A percentile compares a stretch with the other conserved stretches of the same genome.
phyloP scores from a whole-genome alignment of 495 filamentous ascomycete species.

The Xylaria longipes region DNA sequence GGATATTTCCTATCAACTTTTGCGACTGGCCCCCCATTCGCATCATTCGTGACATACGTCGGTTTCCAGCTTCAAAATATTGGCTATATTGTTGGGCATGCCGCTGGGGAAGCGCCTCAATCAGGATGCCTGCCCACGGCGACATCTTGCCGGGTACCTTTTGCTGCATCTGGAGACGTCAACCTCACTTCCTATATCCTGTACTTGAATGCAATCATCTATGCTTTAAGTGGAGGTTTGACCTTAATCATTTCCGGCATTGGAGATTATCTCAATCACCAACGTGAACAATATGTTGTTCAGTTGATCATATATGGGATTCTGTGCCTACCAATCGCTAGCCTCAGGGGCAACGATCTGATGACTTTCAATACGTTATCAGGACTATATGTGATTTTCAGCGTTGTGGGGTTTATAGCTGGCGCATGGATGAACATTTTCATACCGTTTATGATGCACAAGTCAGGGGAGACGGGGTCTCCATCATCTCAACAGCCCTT shows the following conservation, averaged over 20 bases:
- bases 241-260: neutral
- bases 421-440: slow-evolving; percentile 18
- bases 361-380: slow-evolving; percentile 2
- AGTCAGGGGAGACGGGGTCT: neutral
- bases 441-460: slow-evolving; percentile 9
- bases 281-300: slow-evolving; percentile 4
- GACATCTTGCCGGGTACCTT: slow-evolving; percentile 11
- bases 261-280: slow-evolving; percentile 1
- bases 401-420: neutral
- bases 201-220: slow-evolving; percentile 9
- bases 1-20: slow-evolving; percentile 7
- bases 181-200: slow-evolving; percentile 8
- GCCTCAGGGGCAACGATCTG: neutral
- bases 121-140: slow-evolving; percentile 10
- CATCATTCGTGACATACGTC: neutral
- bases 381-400: neutral
- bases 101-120: neutral
- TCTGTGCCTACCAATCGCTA: neutral
- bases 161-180: neutral
- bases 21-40: neutral
- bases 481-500: neutral
- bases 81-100: neutral
- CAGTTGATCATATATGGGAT: slow-evolving; percentile 12
- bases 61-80: slow-evolving; percentile 13
- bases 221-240: neutral